A percentile compares a stretch with the other conserved stretches of the same genome.
phyloP scores from a whole-genome alignment of 2,329 filamentous ascomycete species.

The Onygenales sp. region DNA sequence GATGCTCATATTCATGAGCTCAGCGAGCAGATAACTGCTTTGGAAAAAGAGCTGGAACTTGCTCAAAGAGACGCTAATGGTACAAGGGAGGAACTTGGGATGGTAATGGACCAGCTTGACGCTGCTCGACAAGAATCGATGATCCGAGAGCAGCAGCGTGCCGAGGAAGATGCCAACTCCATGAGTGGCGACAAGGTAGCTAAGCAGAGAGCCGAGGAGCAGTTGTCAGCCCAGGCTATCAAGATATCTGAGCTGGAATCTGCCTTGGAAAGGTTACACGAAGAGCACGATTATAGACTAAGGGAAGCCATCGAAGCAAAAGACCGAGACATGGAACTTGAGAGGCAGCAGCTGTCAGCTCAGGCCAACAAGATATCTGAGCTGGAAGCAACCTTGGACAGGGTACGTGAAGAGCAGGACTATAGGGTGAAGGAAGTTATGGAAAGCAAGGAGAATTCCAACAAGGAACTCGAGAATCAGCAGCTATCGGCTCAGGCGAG shows the following conservation, averaged over 20 bases:
- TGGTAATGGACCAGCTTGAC: constrained; percentile 36
- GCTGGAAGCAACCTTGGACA: constrained; percentile 9
- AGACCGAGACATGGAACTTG: too few relatives aligned
- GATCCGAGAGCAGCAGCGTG: constrained; percentile 24
- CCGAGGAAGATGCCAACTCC: constrained; percentile 20
- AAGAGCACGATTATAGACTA: neutral
- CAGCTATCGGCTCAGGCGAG: too few relatives aligned
- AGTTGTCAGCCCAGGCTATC: constrained; percentile 15
- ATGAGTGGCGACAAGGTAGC: constrained; percentile 21
- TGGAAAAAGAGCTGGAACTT: constrained; percentile 53
- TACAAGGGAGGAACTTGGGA: constrained; percentile 30
- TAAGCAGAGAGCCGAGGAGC: constrained; percentile 14
- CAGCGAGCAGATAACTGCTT: constrained; percentile 44
- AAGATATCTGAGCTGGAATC: constrained; percentile 13
- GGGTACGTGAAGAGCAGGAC: constrained; percentile 10
- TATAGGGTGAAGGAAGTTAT: too few relatives aligned
- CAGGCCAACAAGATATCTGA: too few relatives aligned
- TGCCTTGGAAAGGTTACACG: constrained; percentile 8
- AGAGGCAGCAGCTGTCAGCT: too few relatives aligned
- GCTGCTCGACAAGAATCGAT: constrained; percentile 26
- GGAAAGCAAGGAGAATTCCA: too few relatives aligned
- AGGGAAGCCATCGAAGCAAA: neutral
- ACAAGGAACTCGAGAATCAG: too few relatives aligned
- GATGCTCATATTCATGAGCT: constrained; percentile 39
- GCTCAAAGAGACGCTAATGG: constrained; percentile 37